Conservation (phyloP, 352 stramenopile genomes). For the Pilasporangium apinafurcum region DNA sequence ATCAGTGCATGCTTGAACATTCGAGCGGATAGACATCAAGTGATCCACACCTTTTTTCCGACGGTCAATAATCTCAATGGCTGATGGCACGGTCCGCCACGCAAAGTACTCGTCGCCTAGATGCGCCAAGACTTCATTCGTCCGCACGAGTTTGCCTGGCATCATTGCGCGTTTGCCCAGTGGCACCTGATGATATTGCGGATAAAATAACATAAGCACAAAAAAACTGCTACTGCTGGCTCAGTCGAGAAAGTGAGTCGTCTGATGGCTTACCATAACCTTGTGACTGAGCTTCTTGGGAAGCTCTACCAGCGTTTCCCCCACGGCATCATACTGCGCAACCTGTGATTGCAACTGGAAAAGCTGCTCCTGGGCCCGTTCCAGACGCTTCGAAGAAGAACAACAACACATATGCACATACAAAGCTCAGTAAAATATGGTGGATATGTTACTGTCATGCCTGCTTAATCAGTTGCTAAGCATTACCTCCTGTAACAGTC, state of each 20-base stretch:
- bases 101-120: conserved; percentile 79
- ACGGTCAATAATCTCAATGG: conserved; percentile 58
- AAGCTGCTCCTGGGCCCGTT: conserved; percentile 44
- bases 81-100: conserved; percentile 61
- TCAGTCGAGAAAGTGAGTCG: background rate
- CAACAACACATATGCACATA: background rate
- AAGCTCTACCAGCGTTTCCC: conserved; percentile 48
- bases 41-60: conserved; percentile 59
- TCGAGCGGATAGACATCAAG: background rate
- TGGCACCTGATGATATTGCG: conserved; percentile 26
- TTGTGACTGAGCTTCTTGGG: conserved; percentile 73
- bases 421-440: background rate
- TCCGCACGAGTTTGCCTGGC: conserved; percentile 74
- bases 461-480: no score
- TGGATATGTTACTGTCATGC: no score
- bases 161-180: conserved; percentile 81
- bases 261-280: conserved; percentile 48
- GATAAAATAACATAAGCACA: background rate
- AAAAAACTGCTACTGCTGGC: background rate
- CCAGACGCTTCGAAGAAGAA: conserved; percentile 34
- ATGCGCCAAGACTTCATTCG: conserved; percentile 80
- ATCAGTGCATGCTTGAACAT: background rate
- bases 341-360: conserved; percentile 44
- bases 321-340: conserved; percentile 45
- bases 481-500: conserved; percentile 53